Conservation (phyloP, 2,329 filamentous ascomycete species). For the Epichloe coenophiala region DNA sequence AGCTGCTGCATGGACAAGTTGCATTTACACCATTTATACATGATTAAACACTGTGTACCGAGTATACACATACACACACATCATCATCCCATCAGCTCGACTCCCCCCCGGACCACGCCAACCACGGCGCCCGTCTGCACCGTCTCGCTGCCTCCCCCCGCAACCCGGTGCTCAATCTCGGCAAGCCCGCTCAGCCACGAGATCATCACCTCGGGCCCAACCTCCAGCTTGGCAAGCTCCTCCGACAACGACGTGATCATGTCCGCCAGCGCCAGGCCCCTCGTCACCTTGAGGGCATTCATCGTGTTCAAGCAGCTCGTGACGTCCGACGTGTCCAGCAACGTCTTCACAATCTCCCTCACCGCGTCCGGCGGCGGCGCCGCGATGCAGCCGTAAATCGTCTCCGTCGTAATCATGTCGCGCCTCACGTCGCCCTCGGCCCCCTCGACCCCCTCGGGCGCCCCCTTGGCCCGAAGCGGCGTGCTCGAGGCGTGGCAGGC, state of each 20-base stretch:
- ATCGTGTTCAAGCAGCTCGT: conserved; percentile 80
- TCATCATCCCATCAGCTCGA: conserved; percentile 46
- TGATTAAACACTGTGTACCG: no score
- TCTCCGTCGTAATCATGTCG: conserved; percentile 74
- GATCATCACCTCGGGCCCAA: conserved; percentile 75
- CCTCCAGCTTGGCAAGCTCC: conserved; percentile 69
- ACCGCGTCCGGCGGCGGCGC: conserved; percentile 87
- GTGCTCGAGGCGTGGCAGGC: conserved; percentile 90
- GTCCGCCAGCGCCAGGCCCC: conserved; percentile 83
- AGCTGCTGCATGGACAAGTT: no score
- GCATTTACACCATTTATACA: no score
- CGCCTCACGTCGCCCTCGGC: conserved; percentile 55
- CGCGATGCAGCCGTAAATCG: conserved; percentile 95
- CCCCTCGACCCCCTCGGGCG: conserved; percentile 40
- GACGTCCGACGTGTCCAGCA: conserved; percentile 76
- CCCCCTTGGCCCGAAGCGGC: conserved; percentile 48
- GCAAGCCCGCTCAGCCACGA: conserved; percentile 84
- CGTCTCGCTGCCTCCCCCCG: conserved; percentile 61
- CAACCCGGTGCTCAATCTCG: conserved; percentile 82
- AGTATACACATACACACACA: no score
- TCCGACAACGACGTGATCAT: conserved; percentile 81
- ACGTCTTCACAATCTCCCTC: conserved; percentile 65
- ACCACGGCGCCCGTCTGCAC: conserved; percentile 90
- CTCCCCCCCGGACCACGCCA: conserved; percentile 72
- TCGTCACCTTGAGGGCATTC: conserved; percentile 71